A percentile compares a stretch with the other conserved stretches of the same genome.
These are phyloP conservation scores for Aspergillus luchuensis DNA, from an alignment of 2,329 filamentous ascomycete genomes.

Conservation along the genomic window DNA sequence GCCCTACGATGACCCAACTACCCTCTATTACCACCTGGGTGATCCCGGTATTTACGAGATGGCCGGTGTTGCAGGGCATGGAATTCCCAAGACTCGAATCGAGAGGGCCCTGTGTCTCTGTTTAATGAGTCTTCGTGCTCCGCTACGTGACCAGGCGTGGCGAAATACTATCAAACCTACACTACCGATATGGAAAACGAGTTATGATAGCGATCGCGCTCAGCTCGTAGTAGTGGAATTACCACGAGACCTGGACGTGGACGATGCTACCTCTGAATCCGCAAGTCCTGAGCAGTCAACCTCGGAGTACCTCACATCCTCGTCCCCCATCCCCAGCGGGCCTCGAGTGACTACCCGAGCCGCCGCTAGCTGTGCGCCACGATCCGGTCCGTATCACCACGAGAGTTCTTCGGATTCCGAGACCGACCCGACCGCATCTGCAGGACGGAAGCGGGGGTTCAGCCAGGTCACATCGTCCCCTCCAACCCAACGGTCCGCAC, in stretches of 20 bases:
- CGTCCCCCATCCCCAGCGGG: constrained; percentile 12
- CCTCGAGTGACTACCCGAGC: constrained; percentile 15
- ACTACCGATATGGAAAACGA: constrained; percentile 25
- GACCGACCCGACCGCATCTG: neutral
- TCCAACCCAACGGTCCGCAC: constrained; percentile 1
- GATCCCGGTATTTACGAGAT: constrained; percentile 26
- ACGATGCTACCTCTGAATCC: constrained; percentile 17
- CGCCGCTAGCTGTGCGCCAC: constrained; percentile 17
- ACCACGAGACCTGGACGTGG: constrained; percentile 11
- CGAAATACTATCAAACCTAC: constrained; percentile 19
- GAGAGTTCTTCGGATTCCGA: constrained; percentile 13
- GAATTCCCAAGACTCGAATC: constrained; percentile 19
- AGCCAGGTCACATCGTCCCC: constrained; percentile 13
- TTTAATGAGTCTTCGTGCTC: constrained; percentile 26
- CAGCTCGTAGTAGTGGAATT: constrained; percentile 26
- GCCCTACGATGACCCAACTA: constrained; percentile 26
- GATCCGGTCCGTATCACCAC: constrained; percentile 10
- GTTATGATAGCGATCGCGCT: constrained; percentile 21
- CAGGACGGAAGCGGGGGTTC: constrained; percentile 7
- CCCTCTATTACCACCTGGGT: constrained; percentile 29
- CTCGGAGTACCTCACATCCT: constrained; percentile 19
- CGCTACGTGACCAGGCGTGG: constrained; percentile 26
- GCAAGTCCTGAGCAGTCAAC: constrained; percentile 6
- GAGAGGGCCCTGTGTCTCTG: constrained; percentile 27
- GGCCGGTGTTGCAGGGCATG: neutral